A percentile compares a stretch with the other conserved stretches of the same genome.
Conservation (phyloP, 306 rosid genomes). For the Lotus japonicus region DNA sequence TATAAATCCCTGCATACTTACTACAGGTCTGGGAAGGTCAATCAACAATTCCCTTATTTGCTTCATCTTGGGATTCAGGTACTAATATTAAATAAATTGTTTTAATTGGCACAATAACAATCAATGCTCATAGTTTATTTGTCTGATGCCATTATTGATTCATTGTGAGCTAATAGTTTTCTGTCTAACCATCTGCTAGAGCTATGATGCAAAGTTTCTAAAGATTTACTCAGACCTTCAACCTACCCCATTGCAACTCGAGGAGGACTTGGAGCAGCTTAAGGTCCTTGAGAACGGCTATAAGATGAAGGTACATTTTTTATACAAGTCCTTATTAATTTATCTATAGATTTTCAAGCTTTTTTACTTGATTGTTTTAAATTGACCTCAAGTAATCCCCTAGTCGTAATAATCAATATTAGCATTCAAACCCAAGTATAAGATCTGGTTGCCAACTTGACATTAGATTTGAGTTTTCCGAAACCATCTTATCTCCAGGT, state of each 20-base stretch:
- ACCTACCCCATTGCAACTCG: slow-evolving; percentile 85
- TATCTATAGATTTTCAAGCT: background rate
- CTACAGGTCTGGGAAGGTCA: slow-evolving; percentile 74
- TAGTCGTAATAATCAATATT: background rate
- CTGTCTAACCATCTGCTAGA: slow-evolving; percentile 38
- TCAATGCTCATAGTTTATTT: background rate
- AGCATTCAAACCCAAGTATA: background rate
- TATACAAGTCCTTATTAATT: background rate
- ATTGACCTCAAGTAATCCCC: background rate
- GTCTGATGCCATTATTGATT: slow-evolving; percentile 9
- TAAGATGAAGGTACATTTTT: slow-evolving; percentile 77
- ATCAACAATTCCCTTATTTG: slow-evolving; percentile 50
- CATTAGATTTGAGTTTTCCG: background rate
- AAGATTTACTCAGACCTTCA: slow-evolving; percentile 63
- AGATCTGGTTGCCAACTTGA: background rate
- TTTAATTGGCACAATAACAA: background rate
- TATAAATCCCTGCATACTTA: slow-evolving; percentile 17
- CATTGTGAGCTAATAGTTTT: slow-evolving; percentile 2
- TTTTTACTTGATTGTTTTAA: background rate
- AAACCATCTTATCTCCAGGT: background rate
- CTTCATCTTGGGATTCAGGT: slow-evolving; percentile 46
- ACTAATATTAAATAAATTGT: background rate
- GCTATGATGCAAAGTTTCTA: slow-evolving; percentile 83
- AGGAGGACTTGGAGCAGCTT: slow-evolving; percentile 97
- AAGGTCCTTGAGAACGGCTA: slow-evolving; percentile 97